Evolutionary conservation across 345 rosid genomes (phyloP), one percentile per base, ranked within the genome.

Genomic region (Anastatica hierochuntica): DNA sequence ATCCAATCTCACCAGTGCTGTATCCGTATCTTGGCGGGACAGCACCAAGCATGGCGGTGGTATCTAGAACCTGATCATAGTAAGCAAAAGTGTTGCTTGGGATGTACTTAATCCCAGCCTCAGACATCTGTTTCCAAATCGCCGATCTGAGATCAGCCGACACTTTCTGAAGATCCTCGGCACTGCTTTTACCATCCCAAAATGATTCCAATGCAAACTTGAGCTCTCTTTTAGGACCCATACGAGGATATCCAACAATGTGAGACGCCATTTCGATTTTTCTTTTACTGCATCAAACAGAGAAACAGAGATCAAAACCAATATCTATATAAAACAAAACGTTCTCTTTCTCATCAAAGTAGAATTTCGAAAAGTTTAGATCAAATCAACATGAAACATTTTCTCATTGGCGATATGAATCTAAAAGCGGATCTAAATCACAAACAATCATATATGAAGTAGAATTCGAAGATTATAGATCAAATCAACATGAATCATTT

Each of bases 171-270:
- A 92, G 75, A 54, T 92, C 96, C 42, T 81, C 84, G 2, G 94
- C 98, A 41, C 67, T 88, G 88, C 88, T 88, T 86, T 92, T 92
- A 41, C 79, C 79, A 69, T 92, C 98, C 98, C 98, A 92, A 77
- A 92, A 92, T 4, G 97, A 88, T 31, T 92, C 98, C 95, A 88
- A 70, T 0, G 98, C 98, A 44, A 92, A 88, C 77, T 92, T 92
- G 63, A 90, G 92, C 92, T 87, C 98, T 66, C 96, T 90, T 83
- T 87, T 90, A 47, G 98, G 96, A 47, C 98, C 98, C 98, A 90
- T 92, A 19, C 96, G 95, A 19, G 98, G 98, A 33, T 92, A 92
- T 78, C 98, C 96, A 78, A 88, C 98, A 77, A 90, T 76, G 79
- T 90, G 98, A 10, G 96, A 84, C 6, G 94, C 95, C 98, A 90